These are phyloP conservation scores for Dissophora ornata DNA, from an alignment of 192 early-diverging fungal genomes.

Conservation along the genomic window DNA sequence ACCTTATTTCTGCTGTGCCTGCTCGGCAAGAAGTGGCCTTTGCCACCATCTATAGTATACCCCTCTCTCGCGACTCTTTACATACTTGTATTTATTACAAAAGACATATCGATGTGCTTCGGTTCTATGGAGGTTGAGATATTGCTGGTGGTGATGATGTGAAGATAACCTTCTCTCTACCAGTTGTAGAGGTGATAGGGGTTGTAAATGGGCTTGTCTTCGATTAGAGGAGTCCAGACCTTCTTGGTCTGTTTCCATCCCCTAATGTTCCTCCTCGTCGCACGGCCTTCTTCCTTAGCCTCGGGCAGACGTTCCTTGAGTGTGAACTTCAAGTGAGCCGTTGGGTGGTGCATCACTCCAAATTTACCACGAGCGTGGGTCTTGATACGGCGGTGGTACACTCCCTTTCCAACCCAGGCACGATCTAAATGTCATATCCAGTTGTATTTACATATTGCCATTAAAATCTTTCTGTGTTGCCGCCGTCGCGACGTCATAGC, in stretches of 20 bases:
- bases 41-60: no score
- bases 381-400: conserved; percentile 77
- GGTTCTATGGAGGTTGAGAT: background rate
- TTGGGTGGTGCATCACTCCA: conserved; percentile 80
- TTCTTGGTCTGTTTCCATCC: conserved; percentile 75
- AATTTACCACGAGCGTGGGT: conserved; percentile 82
- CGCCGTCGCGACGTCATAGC: no score
- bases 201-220: conserved; percentile 79
- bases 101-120: background rate
- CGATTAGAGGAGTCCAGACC: conserved; percentile 77
- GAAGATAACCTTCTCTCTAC: conserved; percentile 49
- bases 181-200: conserved; percentile 79
- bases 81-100: conserved; percentile 27
- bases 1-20: no score
- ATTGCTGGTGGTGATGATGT: background rate
- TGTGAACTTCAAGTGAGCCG: conserved; percentile 84
- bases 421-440: no score
- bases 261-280: conserved; percentile 63
- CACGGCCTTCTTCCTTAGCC: conserved; percentile 38
- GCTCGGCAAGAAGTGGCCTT: no score
- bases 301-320: conserved; percentile 70
- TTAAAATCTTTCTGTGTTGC: no score
- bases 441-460: no score
- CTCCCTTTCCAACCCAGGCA: conserved; percentile 90
- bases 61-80: no score